Evolutionary conservation across 1,139 yeast genomes (phyloP).

Genomic region (Scheffersomyces titani): DNA sequence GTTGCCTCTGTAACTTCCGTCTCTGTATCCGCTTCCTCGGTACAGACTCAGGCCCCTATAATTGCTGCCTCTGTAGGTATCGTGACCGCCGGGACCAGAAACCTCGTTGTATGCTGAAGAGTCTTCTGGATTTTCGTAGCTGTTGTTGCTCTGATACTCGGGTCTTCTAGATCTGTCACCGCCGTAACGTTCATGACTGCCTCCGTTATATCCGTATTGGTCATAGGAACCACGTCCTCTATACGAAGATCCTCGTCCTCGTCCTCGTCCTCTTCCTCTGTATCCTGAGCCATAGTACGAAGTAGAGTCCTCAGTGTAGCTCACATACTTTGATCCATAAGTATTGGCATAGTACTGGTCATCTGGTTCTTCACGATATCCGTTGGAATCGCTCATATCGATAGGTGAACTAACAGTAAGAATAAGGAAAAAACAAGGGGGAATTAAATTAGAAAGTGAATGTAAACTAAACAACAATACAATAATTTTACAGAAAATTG

Average conservation of each 20-base stretch:
- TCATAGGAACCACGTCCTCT: constrained; percentile 6
- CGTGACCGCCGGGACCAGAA: constrained; percentile 1
- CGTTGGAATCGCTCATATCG: constrained; percentile 3
- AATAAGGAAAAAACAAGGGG: background rate
- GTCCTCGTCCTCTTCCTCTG: constrained; percentile 9
- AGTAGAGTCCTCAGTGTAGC: background rate
- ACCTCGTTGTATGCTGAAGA: constrained; percentile 4
- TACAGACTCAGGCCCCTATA: constrained; percentile 4
- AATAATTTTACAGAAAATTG: background rate
- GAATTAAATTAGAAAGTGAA: background rate
- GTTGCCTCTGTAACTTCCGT: constrained; percentile 1
- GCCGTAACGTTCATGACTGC: background rate
- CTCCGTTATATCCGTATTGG: constrained; percentile 6
- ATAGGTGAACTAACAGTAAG: background rate
- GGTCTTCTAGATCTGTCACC: constrained; percentile 3
- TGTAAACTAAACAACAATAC: background rate
- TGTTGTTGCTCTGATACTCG: background rate
- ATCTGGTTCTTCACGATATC: constrained; percentile 7
- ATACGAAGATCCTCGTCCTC: constrained; percentile 3
- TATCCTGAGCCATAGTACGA: constrained; percentile 4
- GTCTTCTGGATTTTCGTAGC: constrained; percentile 4
- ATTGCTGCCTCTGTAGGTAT: constrained; percentile 3
- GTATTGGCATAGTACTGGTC: constrained; percentile 9
- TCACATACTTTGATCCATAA: background rate
- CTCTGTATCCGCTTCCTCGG: constrained; percentile 3